Evolutionary conservation across 2,329 filamentous ascomycete genomes (phyloP), one percentile per base, ranked within the genome.

Genomic region (Sphaceloma murrayae): DNA sequence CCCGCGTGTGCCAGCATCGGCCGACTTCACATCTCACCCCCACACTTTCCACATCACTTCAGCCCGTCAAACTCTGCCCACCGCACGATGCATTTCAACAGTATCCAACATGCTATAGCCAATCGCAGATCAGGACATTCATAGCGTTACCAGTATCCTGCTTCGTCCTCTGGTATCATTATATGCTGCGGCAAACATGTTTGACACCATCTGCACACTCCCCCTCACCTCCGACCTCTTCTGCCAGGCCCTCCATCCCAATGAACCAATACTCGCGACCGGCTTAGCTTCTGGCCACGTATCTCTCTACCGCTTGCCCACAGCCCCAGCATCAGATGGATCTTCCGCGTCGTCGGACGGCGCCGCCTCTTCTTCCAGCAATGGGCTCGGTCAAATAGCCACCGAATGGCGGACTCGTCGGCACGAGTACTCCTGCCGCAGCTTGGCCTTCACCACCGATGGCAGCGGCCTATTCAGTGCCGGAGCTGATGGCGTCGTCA

Each of bases 341-440:
- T n/a, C n/a, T n/a, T 42, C 45, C 30, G 67, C 68, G 29, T 64
- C 68, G 24, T 65, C 64, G 13, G 73, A 75, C 9, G 61, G 58
- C 2, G 60, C 53, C 7, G 57, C 61, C 1, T 58, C 63, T 2
- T 43, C 59, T 7, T 68, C 68, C 17, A 68, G 70, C 54, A 73
- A 69, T 54, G 86, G 85, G 8, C 82, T 75, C 50, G 82, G 80
- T 32, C 77, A 80, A 46, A 83, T 96, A 50, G 83, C 88, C 53
- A 85, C 81, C 0, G 68, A 80, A 48, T 98, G 91, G 91, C 76
- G 77, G 55, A 96, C 91, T 4, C 74, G 80, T 53, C 75, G 91
- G 49, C 91, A 98, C 67, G 94, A 94, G 69, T 89, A 87, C 9
- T 95, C 87, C 70, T 96, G 89, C 60, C 75, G 91, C 43, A 80